phyloP scores from a whole-genome alignment of 2,329 filamentous ascomycete genomes.

The Pseudogymnoascus sp. region DNA sequence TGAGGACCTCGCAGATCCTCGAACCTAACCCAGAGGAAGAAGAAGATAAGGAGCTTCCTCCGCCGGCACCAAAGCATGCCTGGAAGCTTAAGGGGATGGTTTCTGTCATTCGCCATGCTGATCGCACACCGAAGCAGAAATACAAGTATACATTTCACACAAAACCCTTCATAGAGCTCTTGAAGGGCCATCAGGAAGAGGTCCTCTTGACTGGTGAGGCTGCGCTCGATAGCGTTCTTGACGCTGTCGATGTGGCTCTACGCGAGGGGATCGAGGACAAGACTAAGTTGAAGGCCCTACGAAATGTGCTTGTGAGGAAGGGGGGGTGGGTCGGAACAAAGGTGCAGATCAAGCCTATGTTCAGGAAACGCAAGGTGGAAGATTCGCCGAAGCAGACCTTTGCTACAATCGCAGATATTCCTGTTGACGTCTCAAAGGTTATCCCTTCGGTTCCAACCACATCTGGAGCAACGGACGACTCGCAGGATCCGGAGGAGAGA shows the following conservation, averaged over 20 bases:
- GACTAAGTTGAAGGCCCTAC: slow-evolving; percentile 74
- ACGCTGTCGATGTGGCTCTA: slow-evolving; percentile 76
- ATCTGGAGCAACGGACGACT: background rate
- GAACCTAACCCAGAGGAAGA: slow-evolving; percentile 14
- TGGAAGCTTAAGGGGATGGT: slow-evolving; percentile 99
- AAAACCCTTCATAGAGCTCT: slow-evolving; percentile 85
- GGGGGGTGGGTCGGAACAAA: slow-evolving; percentile 92
- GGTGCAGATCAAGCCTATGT: slow-evolving; percentile 99
- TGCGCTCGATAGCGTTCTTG: slow-evolving; percentile 77
- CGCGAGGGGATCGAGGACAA: slow-evolving; percentile 73
- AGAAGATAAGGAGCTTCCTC: slow-evolving; percentile 31
- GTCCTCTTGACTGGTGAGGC: slow-evolving; percentile 88
- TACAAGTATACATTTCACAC: slow-evolving; percentile 99
- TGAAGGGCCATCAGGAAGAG: slow-evolving; percentile 94
- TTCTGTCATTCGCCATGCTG: slow-evolving; percentile 89
- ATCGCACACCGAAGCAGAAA: slow-evolving; percentile 96
- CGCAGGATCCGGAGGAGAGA: slow-evolving; percentile 30
- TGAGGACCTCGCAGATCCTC: background rate
- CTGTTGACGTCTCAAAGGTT: background rate
- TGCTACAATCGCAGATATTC: slow-evolving; percentile 1
- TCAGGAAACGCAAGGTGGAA: slow-evolving; percentile 73
- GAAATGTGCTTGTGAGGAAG: slow-evolving; percentile 85
- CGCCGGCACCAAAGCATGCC: slow-evolving; percentile 73
- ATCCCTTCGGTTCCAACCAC: background rate
- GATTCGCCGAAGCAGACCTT: slow-evolving; percentile 31